Conservation (phyloP, 192 early-diverging fungal species). For the Gigaspora rosea region DNA sequence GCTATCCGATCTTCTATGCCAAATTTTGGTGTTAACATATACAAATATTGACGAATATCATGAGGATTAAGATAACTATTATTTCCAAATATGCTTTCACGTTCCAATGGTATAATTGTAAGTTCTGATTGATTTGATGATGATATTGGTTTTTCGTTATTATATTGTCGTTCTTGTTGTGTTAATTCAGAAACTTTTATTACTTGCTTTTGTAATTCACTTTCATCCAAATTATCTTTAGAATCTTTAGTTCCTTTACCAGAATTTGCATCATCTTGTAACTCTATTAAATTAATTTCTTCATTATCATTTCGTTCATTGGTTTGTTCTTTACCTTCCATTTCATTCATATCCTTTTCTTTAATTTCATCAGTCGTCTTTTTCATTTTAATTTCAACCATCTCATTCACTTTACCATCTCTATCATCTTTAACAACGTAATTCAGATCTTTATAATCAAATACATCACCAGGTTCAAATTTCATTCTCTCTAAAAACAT, state of each 20-base stretch:
- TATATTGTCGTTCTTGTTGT: too few relatives aligned
- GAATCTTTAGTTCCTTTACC: too few relatives aligned
- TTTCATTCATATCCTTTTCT: background rate
- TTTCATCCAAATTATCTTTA: too few relatives aligned
- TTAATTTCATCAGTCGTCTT: slow-evolving; percentile 37
- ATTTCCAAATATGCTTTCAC: slow-evolving; percentile 55
- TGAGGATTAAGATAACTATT: slow-evolving; percentile 65
- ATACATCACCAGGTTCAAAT: slow-evolving; percentile 81
- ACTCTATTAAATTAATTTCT: too few relatives aligned
- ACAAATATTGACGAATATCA: slow-evolving; percentile 91
- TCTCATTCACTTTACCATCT: slow-evolving; percentile 22
- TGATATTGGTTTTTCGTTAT: too few relatives aligned
- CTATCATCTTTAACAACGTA: slow-evolving; percentile 40
- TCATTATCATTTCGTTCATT: too few relatives aligned
- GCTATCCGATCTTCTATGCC: slow-evolving; percentile 55
- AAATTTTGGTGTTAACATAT: slow-evolving; percentile 73
- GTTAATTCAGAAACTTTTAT: too few relatives aligned
- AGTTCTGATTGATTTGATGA: background rate
- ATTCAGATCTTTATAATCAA: slow-evolving; percentile 71
- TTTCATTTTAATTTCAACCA: background rate
- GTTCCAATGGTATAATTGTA: background rate
- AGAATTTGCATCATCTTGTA: too few relatives aligned
- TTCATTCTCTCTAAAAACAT: slow-evolving; percentile 89
- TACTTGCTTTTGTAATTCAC: too few relatives aligned
- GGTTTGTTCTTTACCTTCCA: too few relatives aligned